Conservation (phyloP, 768 basidiomycete species). For the Lactarius sanguifluus region DNA sequence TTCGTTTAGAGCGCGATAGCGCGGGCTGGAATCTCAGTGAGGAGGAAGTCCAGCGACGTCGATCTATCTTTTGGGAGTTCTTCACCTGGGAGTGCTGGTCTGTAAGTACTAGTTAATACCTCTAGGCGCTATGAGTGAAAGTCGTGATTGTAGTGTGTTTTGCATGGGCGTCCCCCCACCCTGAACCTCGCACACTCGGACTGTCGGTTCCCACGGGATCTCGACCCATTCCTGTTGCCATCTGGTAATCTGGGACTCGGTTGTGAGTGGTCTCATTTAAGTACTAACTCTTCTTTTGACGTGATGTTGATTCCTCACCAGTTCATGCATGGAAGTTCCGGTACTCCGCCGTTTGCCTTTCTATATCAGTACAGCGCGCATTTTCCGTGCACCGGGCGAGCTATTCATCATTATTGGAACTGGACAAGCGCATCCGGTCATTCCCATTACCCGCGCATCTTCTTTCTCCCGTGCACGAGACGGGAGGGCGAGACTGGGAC, state of each 20-base stretch:
- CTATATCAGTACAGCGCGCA: constrained; percentile 44
- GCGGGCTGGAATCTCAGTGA: constrained; percentile 46
- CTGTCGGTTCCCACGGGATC: constrained; percentile 52
- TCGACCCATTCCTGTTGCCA: constrained; percentile 36
- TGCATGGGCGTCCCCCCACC: constrained; percentile 51
- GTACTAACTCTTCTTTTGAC: not conserved
- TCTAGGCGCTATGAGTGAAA: not conserved
- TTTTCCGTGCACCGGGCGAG: constrained; percentile 41
- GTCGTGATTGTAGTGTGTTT: constrained; percentile 40
- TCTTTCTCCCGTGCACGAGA: constrained; percentile 41
- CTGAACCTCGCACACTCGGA: constrained; percentile 49
- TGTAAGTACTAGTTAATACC: constrained; percentile 10
- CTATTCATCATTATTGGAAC: constrained; percentile 47
- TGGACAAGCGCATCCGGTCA: constrained; percentile 52
- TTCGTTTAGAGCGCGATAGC: constrained; percentile 49
- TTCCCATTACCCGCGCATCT: constrained; percentile 49
- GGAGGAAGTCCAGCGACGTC: constrained; percentile 47
- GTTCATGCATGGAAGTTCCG: constrained; percentile 44
- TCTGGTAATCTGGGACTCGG: constrained; percentile 42
- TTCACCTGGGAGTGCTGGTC: constrained; percentile 50
- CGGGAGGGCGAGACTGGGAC: constrained; percentile 41
- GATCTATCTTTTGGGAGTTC: constrained; percentile 55
- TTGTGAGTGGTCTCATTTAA: constrained; percentile 39
- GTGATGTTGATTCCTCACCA: constrained; percentile 1
- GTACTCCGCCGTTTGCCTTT: constrained; percentile 47